A percentile compares a stretch with the other conserved stretches of the same genome.
These are phyloP conservation scores for Teunomyces funiuensis DNA, from an alignment of 805 yeast species.

Conservation along the genomic window DNA sequence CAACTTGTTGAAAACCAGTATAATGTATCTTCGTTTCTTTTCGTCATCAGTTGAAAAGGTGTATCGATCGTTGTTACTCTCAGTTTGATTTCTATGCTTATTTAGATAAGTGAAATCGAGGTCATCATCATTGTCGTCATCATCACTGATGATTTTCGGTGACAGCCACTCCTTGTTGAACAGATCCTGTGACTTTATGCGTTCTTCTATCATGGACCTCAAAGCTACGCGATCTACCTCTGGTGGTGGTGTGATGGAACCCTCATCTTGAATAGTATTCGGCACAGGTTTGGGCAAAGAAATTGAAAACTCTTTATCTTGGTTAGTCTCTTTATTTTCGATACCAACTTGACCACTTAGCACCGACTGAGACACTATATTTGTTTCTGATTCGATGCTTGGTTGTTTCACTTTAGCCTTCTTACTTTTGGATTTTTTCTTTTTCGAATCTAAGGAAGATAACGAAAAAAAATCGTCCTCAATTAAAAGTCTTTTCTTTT, in stretches of 20 bases:
- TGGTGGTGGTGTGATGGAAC: constrained; percentile 12
- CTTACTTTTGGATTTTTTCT: constrained; percentile 10
- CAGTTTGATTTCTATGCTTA: background rate
- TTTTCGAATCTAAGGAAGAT: constrained; percentile 8
- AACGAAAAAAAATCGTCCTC: constrained; percentile 18
- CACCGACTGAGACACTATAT: background rate
- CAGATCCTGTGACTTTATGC: background rate
- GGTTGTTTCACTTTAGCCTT: constrained; percentile 8
- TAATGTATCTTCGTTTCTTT: constrained; percentile 26
- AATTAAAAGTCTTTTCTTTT: constrained; percentile 12
- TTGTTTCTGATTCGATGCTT: background rate
- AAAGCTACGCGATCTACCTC: constrained; percentile 6
- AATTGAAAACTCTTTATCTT: background rate
- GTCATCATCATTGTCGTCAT: constrained; percentile 13
- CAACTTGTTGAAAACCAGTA: constrained; percentile 29
- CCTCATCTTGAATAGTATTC: background rate
- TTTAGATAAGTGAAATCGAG: constrained; percentile 11
- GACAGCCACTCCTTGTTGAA: constrained; percentile 1
- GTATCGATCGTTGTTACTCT: constrained; percentile 14
- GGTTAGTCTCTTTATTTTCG: background rate
- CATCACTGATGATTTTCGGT: constrained; percentile 4
- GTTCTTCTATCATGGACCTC: background rate
- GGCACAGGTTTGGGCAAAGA: background rate
- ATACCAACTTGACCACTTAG: too few relatives aligned
- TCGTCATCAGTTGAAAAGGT: constrained; percentile 25